These are phyloP conservation scores for Malassezia brasiliensis DNA, from an alignment of 1,284 basidiomycete genomes.

Conservation along the genomic window DNA sequence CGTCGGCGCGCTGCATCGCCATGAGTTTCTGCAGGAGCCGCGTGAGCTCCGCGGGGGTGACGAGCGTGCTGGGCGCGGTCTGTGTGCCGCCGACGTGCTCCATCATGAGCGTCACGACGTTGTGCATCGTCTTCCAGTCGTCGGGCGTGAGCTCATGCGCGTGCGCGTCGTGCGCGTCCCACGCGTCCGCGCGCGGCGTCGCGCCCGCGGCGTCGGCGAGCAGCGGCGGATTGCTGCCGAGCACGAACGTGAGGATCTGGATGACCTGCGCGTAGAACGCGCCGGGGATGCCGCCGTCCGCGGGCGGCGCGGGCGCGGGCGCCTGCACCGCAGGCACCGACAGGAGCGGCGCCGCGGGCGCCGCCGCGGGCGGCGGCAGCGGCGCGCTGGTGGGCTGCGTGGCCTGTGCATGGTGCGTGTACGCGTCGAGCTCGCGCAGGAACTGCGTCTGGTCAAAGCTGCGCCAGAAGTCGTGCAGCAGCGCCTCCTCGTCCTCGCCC, in stretches of 20 bases:
- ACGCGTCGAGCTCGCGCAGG: conserved; percentile 9
- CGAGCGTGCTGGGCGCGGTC: conserved; percentile 18
- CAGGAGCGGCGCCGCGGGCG: not conserved
- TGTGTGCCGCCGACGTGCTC: conserved; percentile 22
- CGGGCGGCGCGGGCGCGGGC: not conserved
- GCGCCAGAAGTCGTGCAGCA: conserved; percentile 7
- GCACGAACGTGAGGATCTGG: conserved; percentile 35
- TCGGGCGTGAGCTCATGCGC: not conserved
- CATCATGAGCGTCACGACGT: conserved; percentile 26
- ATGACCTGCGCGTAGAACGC: conserved; percentile 36
- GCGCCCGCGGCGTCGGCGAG: conserved; percentile 19
- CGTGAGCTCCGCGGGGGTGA: conserved; percentile 31
- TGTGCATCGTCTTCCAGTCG: conserved; percentile 12
- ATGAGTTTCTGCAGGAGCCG: conserved; percentile 30
- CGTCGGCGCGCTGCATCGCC: conserved; percentile 22
- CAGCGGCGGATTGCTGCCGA: conserved; percentile 27
- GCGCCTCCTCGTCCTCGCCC: conserved; percentile 13
- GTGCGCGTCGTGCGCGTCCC: not conserved
- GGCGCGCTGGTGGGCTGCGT: not conserved
- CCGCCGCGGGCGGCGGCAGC: not conserved
- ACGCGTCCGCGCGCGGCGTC: not conserved
- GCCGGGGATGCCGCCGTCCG: conserved; percentile 18
- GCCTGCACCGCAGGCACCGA: not conserved
- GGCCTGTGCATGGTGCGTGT: conserved; percentile 4
- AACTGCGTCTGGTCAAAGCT: conserved; percentile 11